Percentiles rank a stretch among this genome's conserved stretches.
phyloP scores from a whole-genome alignment of 768 basidiomycete genomes.

The Hygrophoropsis aurantiaca region DNA sequence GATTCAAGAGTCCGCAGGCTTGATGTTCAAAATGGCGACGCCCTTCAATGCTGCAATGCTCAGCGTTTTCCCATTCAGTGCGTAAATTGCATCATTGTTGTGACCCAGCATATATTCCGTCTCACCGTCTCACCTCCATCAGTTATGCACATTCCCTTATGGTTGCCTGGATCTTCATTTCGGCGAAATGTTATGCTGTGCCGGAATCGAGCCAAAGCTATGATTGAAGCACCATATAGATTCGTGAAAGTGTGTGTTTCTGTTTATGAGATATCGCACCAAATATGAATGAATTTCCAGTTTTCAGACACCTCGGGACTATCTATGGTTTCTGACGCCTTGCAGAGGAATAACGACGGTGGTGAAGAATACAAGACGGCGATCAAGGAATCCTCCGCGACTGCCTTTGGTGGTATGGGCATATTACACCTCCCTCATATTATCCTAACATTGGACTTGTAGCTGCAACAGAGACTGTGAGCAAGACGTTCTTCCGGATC shows the following conservation, averaged over 20 bases:
- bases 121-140: constrained; percentile 1
- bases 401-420: not conserved
- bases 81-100: constrained; percentile 3
- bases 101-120: constrained; percentile 4
- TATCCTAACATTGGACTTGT: not conserved
- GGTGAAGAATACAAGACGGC: not conserved
- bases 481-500: not conserved
- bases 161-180: not conserved
- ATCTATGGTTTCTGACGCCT: not conserved
- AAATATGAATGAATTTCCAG: not conserved
- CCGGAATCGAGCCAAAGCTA: not conserved
- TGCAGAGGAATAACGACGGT: not conserved
- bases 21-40: not conserved
- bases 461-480: constrained; percentile 19
- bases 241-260: not conserved
- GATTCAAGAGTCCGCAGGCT: not conserved
- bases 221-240: not conserved
- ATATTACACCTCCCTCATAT: not conserved
- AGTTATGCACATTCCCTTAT: not conserved
- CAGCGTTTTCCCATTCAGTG: constrained; percentile 6
- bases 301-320: not conserved
- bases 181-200: not conserved
- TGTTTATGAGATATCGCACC: not conserved
- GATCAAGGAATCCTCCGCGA: not conserved
- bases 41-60: constrained; percentile 3